Evolutionary conservation across 805 yeast genomes (phyloP), one percentile per base, ranked within the genome.

Genomic region (Ogataea pini): DNA sequence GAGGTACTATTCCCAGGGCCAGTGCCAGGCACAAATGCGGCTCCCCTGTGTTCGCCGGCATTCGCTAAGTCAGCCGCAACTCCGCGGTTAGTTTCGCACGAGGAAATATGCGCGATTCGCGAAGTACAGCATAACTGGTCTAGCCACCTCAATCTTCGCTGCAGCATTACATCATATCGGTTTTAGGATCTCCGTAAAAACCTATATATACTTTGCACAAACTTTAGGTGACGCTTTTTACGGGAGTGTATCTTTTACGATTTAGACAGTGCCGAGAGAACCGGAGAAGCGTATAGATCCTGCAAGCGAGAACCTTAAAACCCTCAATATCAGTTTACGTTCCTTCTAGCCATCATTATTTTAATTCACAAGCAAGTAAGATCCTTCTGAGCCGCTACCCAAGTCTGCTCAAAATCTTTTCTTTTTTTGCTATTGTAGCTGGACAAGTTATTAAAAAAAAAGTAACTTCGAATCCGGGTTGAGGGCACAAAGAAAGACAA

Each of bases 151-250:
- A 31, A 8, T 20, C 8, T 31, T 31, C 37, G 31, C 28, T 33
- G 44, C 44, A 41, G 6, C 19, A 28, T 39, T 25, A 39, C 42
- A 39, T 39, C 42, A 39, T 39, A 17, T 10, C 42, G 25, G 42
- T 39, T 39, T 39, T 13, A 17, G 17, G 33, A 39, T 39, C 42
- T 39, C 42, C 42, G 33, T 16, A 39, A 22, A 22, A 22, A 22
- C 25, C 8, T 22, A n/a, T 22, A 22, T 22, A 6, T 22, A 22
- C 8, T 22, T 22, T 22, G 8, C 25, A 22, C 42, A 14, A 37
- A n/a, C 7, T 16, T 7, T 27, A 12, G 18, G 34, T 13, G 34
- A 17, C 34, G 34, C 34, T 31, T 7, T 12, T 28, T 8, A 22
- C 31, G 31, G 13, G 4, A 28, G 10, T 4, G 31, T 10, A 12